These are phyloP conservation scores for Xylaria sp. DNA, from an alignment of 2,329 filamentous ascomycete genomes.

Conservation along the genomic window DNA sequence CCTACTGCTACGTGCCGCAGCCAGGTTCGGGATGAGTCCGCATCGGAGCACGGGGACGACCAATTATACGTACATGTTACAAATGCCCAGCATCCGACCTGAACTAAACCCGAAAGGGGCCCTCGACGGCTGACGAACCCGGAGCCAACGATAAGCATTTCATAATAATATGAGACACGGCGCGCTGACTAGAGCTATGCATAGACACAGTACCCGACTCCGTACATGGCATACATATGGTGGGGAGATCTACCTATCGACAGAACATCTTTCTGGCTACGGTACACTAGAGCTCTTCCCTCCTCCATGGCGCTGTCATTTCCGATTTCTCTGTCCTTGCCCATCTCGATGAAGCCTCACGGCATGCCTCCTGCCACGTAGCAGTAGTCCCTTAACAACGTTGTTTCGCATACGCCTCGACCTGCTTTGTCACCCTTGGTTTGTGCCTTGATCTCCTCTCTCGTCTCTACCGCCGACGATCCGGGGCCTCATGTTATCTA, in stretches of 20 bases:
- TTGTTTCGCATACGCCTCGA: neutral
- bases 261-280: too few relatives aligned
- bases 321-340: neutral
- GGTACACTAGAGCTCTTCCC: neutral
- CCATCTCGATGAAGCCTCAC: neutral
- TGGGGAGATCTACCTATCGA: neutral
- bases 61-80: neutral
- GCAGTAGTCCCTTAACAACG: neutral
- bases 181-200: neutral
- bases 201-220: too few relatives aligned
- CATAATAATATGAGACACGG: neutral
- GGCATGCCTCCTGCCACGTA: neutral
- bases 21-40: neutral
- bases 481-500: neutral
- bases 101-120: neutral
- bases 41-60: constrained; percentile 4
- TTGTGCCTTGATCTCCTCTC: neutral
- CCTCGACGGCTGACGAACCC: neutral
- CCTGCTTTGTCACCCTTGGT: neutral
- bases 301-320: neutral
- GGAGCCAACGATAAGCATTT: constrained; percentile 13
- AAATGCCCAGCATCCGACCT: constrained; percentile 12
- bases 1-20: too few relatives aligned
- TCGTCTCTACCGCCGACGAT: neutral
- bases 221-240: too few relatives aligned